A percentile compares a stretch with the other conserved stretches of the same genome.
phyloP scores from a whole-genome alignment of 805 yeast genomes.

The Citeromyces matritensis region DNA sequence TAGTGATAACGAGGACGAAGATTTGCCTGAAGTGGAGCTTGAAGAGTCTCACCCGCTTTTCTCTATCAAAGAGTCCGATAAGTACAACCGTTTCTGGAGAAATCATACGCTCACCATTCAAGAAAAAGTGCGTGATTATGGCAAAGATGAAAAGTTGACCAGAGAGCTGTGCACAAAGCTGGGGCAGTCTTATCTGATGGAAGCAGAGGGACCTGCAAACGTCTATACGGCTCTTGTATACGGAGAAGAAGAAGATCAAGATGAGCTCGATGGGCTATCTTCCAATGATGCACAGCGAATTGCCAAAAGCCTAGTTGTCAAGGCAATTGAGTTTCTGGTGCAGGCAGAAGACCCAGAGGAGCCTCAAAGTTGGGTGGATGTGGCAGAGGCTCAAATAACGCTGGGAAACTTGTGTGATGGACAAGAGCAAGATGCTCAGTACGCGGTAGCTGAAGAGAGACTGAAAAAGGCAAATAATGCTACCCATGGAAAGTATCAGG shows the following conservation, averaged over 20 bases:
- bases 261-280: constrained; percentile 19
- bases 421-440: constrained; percentile 50
- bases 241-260: constrained; percentile 22
- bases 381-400: constrained; percentile 77
- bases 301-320: constrained; percentile 28
- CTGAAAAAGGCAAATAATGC: constrained; percentile 65
- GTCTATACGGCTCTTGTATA: constrained; percentile 42
- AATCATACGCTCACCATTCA: constrained; percentile 16
- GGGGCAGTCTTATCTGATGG: constrained; percentile 50
- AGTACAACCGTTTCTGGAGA: constrained; percentile 43
- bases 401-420: constrained; percentile 63
- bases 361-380: constrained; percentile 68
- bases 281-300: constrained; percentile 28
- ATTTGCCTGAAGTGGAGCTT: constrained; percentile 16
- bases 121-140: background rate
- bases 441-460: constrained; percentile 53
- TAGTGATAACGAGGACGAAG: constrained; percentile 32
- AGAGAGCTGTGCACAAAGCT: constrained; percentile 29
- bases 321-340: constrained; percentile 42
- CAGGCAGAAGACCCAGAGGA: constrained; percentile 55
- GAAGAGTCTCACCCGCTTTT: constrained; percentile 41
- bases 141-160: constrained; percentile 10
- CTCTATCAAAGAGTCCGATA: constrained; percentile 17
- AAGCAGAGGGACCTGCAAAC: constrained; percentile 46
- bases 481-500: constrained; percentile 60